Percentiles rank a stretch among this genome's conserved stretches.
phyloP scores from a whole-genome alignment of 345 rosid genomes.

The Linum tenue region DNA sequence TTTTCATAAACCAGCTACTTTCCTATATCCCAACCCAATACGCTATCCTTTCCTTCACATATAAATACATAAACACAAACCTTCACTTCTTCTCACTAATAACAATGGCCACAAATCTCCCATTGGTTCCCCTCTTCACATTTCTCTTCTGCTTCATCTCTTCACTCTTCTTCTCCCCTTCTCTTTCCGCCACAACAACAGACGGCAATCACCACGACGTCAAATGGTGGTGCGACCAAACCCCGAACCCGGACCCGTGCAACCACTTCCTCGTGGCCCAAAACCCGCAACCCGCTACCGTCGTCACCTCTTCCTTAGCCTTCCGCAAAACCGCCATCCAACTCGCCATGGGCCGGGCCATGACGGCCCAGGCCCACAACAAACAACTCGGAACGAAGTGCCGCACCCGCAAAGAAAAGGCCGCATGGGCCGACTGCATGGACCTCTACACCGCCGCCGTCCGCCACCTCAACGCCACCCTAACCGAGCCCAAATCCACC shows the following conservation, averaged over 20 bases:
- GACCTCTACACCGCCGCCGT: conserved; percentile 47
- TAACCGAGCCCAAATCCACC: conserved; percentile 38
- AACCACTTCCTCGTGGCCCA: not conserved
- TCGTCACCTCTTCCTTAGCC: not conserved
- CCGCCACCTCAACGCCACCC: conserved; percentile 46
- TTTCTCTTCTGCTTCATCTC: not conserved
- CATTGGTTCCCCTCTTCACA: not conserved
- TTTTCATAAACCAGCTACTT: too few species aligned
- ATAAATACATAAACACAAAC: not conserved
- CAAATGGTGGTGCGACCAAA: conserved; percentile 1
- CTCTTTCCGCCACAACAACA: not conserved
- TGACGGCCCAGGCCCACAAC: conserved; percentile 35
- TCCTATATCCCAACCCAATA: too few species aligned
- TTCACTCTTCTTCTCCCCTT: not conserved
- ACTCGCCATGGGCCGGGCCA: conserved; percentile 51
- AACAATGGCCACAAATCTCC: not conserved
- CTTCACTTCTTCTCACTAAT: not conserved
- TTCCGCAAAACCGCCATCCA: conserved; percentile 25
- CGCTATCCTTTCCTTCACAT: too few species aligned
- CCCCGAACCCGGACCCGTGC: conserved; percentile 1
- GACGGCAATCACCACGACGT: not conserved
- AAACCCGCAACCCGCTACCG: not conserved
- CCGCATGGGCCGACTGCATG: conserved; percentile 81
- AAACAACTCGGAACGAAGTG: conserved; percentile 47
- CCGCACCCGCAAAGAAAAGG: conserved; percentile 42